Percentiles rank a stretch among this genome's conserved stretches.
phyloP scores from a whole-genome alignment of 495 filamentous ascomycete species.

The Astrocystis sublimbata region DNA sequence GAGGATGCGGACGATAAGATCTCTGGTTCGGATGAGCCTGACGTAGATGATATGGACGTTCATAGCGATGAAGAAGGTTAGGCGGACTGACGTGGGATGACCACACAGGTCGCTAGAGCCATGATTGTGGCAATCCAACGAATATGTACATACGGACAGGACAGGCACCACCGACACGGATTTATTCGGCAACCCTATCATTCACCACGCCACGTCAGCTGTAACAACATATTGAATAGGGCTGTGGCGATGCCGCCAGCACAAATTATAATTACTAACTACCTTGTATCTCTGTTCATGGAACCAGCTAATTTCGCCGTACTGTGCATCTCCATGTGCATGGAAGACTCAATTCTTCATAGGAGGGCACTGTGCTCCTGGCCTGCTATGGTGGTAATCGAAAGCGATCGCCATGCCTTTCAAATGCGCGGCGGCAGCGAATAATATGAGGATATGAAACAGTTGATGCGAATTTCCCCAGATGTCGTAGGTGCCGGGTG shows the following conservation, averaged over 20 bases:
- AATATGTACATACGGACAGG: neutral
- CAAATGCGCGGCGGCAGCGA: conserved; percentile 66
- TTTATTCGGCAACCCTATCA: neutral
- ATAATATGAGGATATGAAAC: conserved; percentile 71
- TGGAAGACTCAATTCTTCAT: neutral
- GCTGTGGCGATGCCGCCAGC: no score
- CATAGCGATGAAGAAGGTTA: conserved; percentile 10
- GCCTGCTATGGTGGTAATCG: conserved; percentile 46
- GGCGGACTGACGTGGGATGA: neutral
- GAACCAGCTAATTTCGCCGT: neutral
- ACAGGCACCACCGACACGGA: neutral
- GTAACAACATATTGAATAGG: neutral
- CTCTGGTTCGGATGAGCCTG: neutral
- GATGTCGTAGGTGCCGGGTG: conserved; percentile 69
- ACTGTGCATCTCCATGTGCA: neutral
- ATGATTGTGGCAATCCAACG: neutral
- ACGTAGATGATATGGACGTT: conserved; percentile 20
- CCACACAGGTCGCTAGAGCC: neutral
- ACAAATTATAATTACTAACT: no score
- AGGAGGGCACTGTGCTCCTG: conserved; percentile 31
- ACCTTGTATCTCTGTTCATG: neutral
- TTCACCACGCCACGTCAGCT: neutral
- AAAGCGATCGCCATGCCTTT: conserved; percentile 59
- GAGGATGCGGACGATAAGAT: conserved; percentile 7
- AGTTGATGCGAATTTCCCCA: conserved; percentile 80